Conservation (phyloP, 2,329 filamentous ascomycete genomes). For the Sclerotinia spermophila region DNA sequence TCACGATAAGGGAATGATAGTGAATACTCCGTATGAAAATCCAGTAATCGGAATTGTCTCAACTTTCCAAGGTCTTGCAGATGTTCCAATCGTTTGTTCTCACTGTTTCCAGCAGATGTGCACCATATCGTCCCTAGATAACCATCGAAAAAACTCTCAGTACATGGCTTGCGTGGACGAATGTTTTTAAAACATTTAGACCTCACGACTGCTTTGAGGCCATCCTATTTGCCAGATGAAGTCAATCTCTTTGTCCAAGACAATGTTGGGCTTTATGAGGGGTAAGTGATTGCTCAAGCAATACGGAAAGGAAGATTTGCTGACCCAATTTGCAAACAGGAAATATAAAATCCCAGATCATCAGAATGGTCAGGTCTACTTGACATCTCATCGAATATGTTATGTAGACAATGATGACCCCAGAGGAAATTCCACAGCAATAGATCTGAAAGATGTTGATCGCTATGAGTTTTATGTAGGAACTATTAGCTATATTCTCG, state of each 20-base stretch:
- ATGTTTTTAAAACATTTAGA: constrained; percentile 98
- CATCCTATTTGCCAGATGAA: constrained; percentile 89
- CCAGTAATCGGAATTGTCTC: not conserved
- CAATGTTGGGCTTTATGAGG: constrained; percentile 95
- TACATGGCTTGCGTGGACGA: constrained; percentile 57
- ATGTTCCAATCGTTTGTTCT: not conserved
- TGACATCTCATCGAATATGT: constrained; percentile 93
- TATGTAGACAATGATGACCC: constrained; percentile 90
- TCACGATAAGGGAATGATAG: constrained; percentile 1
- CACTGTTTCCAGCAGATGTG: constrained; percentile 4
- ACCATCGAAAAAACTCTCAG: constrained; percentile 10
- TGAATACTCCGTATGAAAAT: too few species aligned
- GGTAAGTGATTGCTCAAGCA: constrained; percentile 55
- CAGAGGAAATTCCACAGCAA: constrained; percentile 74
- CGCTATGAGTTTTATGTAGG: constrained; percentile 82
- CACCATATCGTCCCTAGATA: not conserved
- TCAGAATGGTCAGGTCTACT: constrained; percentile 92
- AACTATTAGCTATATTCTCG: not conserved
- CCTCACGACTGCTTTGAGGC: constrained; percentile 92
- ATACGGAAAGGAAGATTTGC: not conserved
- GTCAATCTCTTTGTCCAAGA: constrained; percentile 94
- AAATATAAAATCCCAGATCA: constrained; percentile 94
- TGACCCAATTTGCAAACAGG: constrained; percentile 43
- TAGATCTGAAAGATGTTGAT: constrained; percentile 89
- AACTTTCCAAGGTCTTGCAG: not conserved